Evolutionary conservation across 2,329 filamentous ascomycete species (phyloP), one percentile per base, ranked within the genome.

Genomic region (Hawksworthiomyces lignivorus): DNA sequence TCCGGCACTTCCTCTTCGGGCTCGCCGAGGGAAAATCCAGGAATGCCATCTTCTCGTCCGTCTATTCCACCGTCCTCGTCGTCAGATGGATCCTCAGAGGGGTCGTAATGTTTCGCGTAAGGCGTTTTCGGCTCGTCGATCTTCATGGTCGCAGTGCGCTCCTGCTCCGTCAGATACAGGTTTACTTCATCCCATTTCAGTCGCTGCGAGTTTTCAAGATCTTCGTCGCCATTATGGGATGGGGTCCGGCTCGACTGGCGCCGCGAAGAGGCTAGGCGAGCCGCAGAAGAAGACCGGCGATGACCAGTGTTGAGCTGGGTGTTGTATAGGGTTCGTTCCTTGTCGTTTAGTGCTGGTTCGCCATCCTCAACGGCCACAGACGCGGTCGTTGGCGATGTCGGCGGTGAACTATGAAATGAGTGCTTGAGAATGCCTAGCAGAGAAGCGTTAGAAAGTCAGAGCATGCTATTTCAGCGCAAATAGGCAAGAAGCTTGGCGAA

Each of bases 131-230:
- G 92, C 68, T 98, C 92, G 52, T 88, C 86, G 51, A 98, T 98
- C 73, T 97, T 98, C 92, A 98, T 98, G 45, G 89, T 96, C 48
- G 84, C 83, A 46, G 82, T 87, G 64, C 86, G 89, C 64, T 97
- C 87, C 64, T 97, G 90, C 67, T 98, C 92, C 7, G 92, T 92
- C 40, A 98, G 75, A 65, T 96, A 98, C 24, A 98, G 75, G 59
- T 98, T 98, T 34, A 87, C 92, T 69, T 98, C 92, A 62, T 98
- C 92, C 92, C 92, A 98, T 68, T 96, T 95, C 52, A 98, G 73
- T 48, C 88, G 82, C 49, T 85, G 83, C 45, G 76, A 81, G 44
- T 70, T 72, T 36, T 79, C 73, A 38, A 78, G 74, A 15, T 69
- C 61, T 46, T 66, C 60, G 40, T 58, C 62, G 45, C 56, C 60